Conservation (phyloP, 805 yeast genomes). For the Saitoella complicata region DNA sequence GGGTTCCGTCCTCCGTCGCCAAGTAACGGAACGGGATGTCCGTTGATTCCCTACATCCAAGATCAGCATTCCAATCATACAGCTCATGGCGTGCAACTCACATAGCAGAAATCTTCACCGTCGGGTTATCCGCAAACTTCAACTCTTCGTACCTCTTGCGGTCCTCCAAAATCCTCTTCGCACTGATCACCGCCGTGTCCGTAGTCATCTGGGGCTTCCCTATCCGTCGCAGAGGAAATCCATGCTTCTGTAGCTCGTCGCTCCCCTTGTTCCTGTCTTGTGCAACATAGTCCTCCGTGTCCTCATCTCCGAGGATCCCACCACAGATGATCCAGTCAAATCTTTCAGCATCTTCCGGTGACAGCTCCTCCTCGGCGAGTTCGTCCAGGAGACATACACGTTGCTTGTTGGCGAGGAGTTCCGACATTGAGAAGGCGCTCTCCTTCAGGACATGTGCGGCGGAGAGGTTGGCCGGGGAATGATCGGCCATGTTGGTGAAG, state of each 20-base stretch:
- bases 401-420: slow-evolving; percentile 7
- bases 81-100: too few species aligned
- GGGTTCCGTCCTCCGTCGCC: too few species aligned
- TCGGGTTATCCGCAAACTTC: too few species aligned
- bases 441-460: too few species aligned
- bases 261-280: slow-evolving; percentile 33
- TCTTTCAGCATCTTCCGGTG: slow-evolving; percentile 45
- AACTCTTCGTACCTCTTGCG: slow-evolving; percentile 3
- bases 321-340: slow-evolving; percentile 91
- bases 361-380: slow-evolving; percentile 56
- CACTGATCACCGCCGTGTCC: slow-evolving; percentile 89
- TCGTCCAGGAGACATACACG: slow-evolving; percentile 82
- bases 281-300: slow-evolving; percentile 17
- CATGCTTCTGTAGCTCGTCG: slow-evolving; percentile 72
- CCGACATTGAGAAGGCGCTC: too few species aligned
- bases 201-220: slow-evolving; percentile 93
- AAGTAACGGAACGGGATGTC: too few species aligned
- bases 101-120: too few species aligned
- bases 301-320: slow-evolving; percentile 50
- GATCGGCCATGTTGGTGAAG: too few species aligned
- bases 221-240: slow-evolving; percentile 72
- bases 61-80: too few species aligned
- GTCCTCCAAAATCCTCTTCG: slow-evolving; percentile 58
- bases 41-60: too few species aligned
- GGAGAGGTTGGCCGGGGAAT: too few species aligned